A percentile compares a stretch with the other conserved stretches of the same genome.
phyloP scores from a whole-genome alignment of 2,329 filamentous ascomycete genomes.

The Epichloe scottii region DNA sequence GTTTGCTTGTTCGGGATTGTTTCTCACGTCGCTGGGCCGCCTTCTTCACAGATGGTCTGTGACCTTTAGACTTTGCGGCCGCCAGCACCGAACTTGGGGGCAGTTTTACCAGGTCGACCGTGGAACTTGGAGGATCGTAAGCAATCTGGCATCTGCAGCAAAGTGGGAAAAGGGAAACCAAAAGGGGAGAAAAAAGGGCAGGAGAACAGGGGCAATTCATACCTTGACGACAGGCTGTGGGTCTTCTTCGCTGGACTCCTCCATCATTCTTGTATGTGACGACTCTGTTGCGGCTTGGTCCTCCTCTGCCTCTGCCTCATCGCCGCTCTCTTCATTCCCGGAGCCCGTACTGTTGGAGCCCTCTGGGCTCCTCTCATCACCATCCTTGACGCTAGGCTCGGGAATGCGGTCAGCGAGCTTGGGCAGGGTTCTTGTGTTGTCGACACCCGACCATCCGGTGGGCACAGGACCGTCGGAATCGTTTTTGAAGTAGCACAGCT shows the following conservation, averaged over 20 bases:
- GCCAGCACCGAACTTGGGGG: slow-evolving; percentile 16
- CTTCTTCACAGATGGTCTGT: slow-evolving; percentile 36
- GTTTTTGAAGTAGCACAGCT: slow-evolving; percentile 54
- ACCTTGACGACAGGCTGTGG: slow-evolving; percentile 15
- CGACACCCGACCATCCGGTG: slow-evolving; percentile 54
- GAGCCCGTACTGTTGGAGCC: slow-evolving; percentile 34
- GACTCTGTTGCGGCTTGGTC: slow-evolving; percentile 21
- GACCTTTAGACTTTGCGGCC: slow-evolving; percentile 34
- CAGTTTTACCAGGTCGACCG: slow-evolving; percentile 10
- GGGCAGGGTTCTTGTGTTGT: slow-evolving; percentile 46
- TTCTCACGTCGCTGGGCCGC: slow-evolving; percentile 35
- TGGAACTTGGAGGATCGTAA: slow-evolving; percentile 7
- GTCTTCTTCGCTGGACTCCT: slow-evolving; percentile 48
- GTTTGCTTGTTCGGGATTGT: slow-evolving; percentile 25
- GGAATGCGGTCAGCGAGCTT: slow-evolving; percentile 35
- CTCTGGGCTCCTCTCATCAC: slow-evolving; percentile 36
- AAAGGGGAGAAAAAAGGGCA: background rate
- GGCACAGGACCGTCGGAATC: slow-evolving; percentile 46
- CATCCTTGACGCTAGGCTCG: slow-evolving; percentile 28
- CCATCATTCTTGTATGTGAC: slow-evolving; percentile 40
- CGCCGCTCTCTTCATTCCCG: slow-evolving; percentile 38
- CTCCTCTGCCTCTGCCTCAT: slow-evolving; percentile 37
- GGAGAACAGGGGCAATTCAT: slow-evolving; percentile 6
- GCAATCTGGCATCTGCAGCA: too few species aligned
- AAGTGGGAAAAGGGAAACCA: background rate